Percentiles rank a stretch among this genome's conserved stretches.
Evolutionary conservation across 208 protist genomes (phyloP).

Genomic region (Trypanosoma platydactyli): DNA sequence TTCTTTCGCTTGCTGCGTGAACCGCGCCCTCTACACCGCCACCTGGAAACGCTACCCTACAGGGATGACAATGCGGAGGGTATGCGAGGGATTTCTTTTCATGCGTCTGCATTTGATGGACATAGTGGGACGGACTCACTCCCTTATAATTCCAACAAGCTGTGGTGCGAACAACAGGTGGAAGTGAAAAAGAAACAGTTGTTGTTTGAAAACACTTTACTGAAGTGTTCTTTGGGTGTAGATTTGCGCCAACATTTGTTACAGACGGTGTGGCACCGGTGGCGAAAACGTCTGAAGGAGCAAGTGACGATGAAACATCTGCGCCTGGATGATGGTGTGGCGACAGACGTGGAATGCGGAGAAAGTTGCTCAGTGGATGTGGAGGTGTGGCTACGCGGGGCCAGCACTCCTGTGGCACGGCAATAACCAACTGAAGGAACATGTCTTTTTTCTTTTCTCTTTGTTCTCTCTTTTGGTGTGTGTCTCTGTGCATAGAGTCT

Average conservation of each 20-base stretch:
- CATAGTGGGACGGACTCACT: neutral
- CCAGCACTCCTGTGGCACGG: neutral
- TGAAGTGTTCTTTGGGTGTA: conserved; percentile 13
- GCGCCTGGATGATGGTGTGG: neutral
- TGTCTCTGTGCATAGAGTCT: too few species aligned
- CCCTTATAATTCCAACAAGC: neutral
- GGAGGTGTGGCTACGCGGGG: neutral
- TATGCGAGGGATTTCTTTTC: conserved; percentile 1
- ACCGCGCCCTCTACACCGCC: conserved; percentile 15
- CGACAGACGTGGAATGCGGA: neutral
- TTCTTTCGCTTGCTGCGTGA: conserved; percentile 19
- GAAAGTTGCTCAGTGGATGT: neutral
- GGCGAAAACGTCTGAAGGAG: conserved; percentile 6
- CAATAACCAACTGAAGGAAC: conserved; percentile 3
- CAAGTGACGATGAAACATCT: neutral
- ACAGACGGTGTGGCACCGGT: conserved; percentile 15
- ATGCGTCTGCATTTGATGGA: neutral
- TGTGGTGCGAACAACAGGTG: neutral
- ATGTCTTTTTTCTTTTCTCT: neutral
- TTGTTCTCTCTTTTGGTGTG: neutral
- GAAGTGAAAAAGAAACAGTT: neutral
- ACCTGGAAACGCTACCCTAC: neutral
- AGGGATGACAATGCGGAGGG: conserved; percentile 3
- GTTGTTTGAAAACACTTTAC: conserved; percentile 9
- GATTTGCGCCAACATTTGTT: conserved; percentile 3